phyloP scores from a whole-genome alignment of 805 yeast species.

The Saccharomycopsis guyanensis region DNA sequence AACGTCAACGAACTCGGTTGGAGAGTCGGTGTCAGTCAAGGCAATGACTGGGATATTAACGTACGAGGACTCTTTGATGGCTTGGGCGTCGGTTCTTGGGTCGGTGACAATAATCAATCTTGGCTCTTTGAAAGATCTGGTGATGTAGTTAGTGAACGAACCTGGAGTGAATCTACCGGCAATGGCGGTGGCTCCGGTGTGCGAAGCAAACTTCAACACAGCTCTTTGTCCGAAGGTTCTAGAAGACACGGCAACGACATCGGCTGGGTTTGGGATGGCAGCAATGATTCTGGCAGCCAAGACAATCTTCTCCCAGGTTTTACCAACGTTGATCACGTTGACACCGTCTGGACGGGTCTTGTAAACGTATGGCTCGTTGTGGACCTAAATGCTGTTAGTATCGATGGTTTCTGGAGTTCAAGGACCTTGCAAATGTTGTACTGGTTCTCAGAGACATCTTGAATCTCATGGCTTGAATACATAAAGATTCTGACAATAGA shows the following conservation, averaged over 20 bases:
- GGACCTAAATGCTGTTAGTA: no score
- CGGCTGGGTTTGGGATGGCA: conserved; percentile 97
- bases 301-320: conserved; percentile 99
- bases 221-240: conserved; percentile 99
- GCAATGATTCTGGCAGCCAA: conserved; percentile 99
- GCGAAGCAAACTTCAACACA: conserved; percentile 97
- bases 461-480: no score
- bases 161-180: conserved; percentile 99
- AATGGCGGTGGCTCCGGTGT: conserved; percentile 99
- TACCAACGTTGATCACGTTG: conserved; percentile 94
- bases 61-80: conserved; percentile 99
- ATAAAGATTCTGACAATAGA: no score
- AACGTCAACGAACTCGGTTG: conserved; percentile 97
- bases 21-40: conserved; percentile 96
- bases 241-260: conserved; percentile 97
- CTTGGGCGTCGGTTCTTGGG: conserved; percentile 99
- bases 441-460: no score
- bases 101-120: conserved; percentile 98
- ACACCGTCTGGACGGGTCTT: conserved; percentile 99
- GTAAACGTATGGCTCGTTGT: conserved; percentile 95
- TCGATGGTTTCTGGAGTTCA: no score
- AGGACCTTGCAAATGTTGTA: no score
- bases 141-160: conserved; percentile 99
- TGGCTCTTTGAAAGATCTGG: conserved; percentile 99
- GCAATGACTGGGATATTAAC: conserved; percentile 99